Evolutionary conservation across 1,284 basidiomycete species (phyloP), one percentile per base, ranked within the genome.

Genomic region (Dichomitus squalens): DNA sequence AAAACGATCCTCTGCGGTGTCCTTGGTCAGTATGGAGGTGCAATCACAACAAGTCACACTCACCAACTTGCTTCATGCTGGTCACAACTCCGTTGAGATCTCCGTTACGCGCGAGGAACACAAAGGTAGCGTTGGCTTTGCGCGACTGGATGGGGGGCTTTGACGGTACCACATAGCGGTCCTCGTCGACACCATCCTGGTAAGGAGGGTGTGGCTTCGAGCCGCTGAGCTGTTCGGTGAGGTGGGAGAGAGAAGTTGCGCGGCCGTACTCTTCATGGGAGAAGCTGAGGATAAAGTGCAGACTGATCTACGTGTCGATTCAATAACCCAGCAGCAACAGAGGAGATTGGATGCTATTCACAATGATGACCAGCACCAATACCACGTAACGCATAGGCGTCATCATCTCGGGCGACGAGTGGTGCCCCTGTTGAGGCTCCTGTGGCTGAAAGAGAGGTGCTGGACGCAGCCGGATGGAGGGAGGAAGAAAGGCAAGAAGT

Each of bases 51-150:
- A 14, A 35, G 7, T 6, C 16, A 7, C 14, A 64, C 70, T 36
- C 49, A 70, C 71, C 71, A 72, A 89, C 80, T 71, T 91, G 88
- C 70, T 88, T 89, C 76, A 92, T 81, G 70, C 88, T 92, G 60
- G 72, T 80, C 53, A 90, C 74, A 59, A 94, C 84, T 2, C 87
- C 87, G 64, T 82, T 76, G 48, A 95, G 73, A 71, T 96, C 95
- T 43, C 83, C 77, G 70, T 96, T 96, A 31, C 94, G 83, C 14
- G 92, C 92, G 75, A 96, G 82, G 57, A 95, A 82, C 38, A 95
- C 92, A 68, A 95, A 92, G 3, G 85, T 87, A 21, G 94, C 94
- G 70, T 94, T 95, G 5, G 92, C 93, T 68, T 83, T 89, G 50
- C 84, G 78, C 16, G 73, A 75, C 72, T 70, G 36, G 3, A 58